phyloP scores from a whole-genome alignment of 2,329 filamentous ascomycete genomes.

The Hymenoscyphus salicellus region DNA sequence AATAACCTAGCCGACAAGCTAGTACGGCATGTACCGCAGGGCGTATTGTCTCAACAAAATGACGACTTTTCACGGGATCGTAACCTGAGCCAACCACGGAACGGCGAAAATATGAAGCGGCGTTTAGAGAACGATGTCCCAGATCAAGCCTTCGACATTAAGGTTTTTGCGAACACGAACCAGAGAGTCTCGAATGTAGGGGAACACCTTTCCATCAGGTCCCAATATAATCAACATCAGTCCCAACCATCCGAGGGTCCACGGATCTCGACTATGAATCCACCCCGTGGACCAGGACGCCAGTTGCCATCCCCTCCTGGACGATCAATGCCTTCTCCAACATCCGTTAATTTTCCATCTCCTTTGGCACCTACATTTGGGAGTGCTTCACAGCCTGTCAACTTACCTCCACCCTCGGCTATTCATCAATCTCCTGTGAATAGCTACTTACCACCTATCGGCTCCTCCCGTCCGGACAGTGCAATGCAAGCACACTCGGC shows the following conservation, averaged over 20 bases:
- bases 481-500: conserved; percentile 34
- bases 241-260: conserved; percentile 14
- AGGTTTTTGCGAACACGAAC: conserved; percentile 23
- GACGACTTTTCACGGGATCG: conserved; percentile 16
- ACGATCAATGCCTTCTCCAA: conserved; percentile 33
- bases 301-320: conserved; percentile 35
- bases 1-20: conserved; percentile 33
- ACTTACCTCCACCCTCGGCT: conserved; percentile 21
- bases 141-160: conserved; percentile 23
- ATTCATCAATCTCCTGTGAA: conserved; percentile 20
- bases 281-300: conserved; percentile 29
- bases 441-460: conserved; percentile 29
- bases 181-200: conserved; percentile 25
- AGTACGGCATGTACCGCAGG: conserved; percentile 26
- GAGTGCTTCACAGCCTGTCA: conserved; percentile 20
- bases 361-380: conserved; percentile 29
- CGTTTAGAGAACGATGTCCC: conserved; percentile 21
- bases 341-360: conserved; percentile 31
- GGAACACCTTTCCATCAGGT: conserved; percentile 25
- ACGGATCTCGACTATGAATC: conserved; percentile 32
- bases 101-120: conserved; percentile 31
- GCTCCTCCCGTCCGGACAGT: conserved; percentile 24
- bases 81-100: conserved; percentile 20
- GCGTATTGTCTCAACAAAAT: conserved; percentile 10
- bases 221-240: conserved; percentile 24